These are phyloP conservation scores for Piper longum DNA, from an alignment of 164 flowering plant genomes.

Conservation along the genomic window DNA sequence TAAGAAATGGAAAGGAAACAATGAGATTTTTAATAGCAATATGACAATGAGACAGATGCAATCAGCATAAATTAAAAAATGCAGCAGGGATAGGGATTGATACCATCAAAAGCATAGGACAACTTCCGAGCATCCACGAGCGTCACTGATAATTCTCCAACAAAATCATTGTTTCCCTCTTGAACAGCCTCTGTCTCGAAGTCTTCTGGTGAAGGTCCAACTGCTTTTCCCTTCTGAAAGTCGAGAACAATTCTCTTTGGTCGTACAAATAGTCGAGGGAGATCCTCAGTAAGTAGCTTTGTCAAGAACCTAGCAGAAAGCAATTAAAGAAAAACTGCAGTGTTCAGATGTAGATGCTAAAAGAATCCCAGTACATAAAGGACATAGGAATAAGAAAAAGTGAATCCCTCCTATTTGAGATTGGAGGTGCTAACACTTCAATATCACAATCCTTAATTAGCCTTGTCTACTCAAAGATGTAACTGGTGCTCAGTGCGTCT, in stretches of 20 bases:
- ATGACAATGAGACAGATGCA: neutral
- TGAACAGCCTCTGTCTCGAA: constrained; percentile 47
- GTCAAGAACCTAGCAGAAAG: constrained; percentile 61
- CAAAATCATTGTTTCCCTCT: constrained; percentile 77
- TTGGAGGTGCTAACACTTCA: neutral
- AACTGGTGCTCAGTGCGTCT: neutral
- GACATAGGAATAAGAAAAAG: neutral
- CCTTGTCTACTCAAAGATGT: neutral
- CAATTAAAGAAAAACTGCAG: neutral
- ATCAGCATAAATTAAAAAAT: neutral
- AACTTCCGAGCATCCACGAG: constrained; percentile 89
- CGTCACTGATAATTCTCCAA: constrained; percentile 91
- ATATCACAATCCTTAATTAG: neutral
- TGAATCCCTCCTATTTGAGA: neutral
- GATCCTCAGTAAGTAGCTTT: constrained; percentile 92
- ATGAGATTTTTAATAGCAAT: neutral
- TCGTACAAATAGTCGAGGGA: constrained; percentile 87
- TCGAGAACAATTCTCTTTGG: constrained; percentile 91
- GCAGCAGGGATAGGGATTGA: neutral
- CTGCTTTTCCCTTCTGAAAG: constrained; percentile 80
- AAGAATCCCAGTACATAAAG: too few species aligned
- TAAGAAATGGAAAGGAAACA: neutral
- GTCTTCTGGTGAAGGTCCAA: constrained; percentile 60
- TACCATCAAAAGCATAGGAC: constrained; percentile 66
- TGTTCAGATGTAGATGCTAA: neutral